These are phyloP conservation scores for Xylariales sp. DNA, from an alignment of 2,329 filamentous ascomycete species.

Conservation along the genomic window DNA sequence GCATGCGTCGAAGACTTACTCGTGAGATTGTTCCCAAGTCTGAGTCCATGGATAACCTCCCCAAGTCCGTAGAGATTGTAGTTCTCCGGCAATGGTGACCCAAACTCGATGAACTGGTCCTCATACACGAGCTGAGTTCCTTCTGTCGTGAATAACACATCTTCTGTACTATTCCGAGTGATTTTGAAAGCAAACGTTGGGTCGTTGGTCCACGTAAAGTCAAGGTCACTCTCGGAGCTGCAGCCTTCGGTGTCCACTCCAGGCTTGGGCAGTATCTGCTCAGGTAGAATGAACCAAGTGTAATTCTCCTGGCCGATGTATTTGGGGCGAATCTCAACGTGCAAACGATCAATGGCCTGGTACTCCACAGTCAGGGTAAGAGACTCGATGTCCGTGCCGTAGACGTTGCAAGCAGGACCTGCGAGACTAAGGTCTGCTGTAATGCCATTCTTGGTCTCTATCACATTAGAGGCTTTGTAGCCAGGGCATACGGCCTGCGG, in stretches of 20 bases:
- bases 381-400: slow-evolving; percentile 67
- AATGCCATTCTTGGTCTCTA: slow-evolving; percentile 47
- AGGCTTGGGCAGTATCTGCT: slow-evolving; percentile 57
- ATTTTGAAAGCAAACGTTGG: slow-evolving; percentile 66
- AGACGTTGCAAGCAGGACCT: slow-evolving; percentile 68
- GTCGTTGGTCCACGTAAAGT: slow-evolving; percentile 47
- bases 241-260: slow-evolving; percentile 33
- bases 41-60: slow-evolving; percentile 66
- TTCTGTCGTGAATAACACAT: slow-evolving; percentile 63
- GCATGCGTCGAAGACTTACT: too few species aligned
- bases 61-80: slow-evolving; percentile 75
- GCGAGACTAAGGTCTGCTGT: slow-evolving; percentile 67
- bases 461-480: slow-evolving; percentile 60
- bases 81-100: slow-evolving; percentile 58
- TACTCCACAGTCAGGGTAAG: slow-evolving; percentile 65
- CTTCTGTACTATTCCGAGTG: slow-evolving; percentile 51
- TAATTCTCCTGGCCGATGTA: slow-evolving; percentile 56
- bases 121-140: slow-evolving; percentile 65
- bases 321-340: slow-evolving; percentile 65
- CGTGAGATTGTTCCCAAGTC: slow-evolving; percentile 69
- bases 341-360: slow-evolving; percentile 60
- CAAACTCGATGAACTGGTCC: slow-evolving; percentile 74
- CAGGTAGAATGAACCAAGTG: slow-evolving; percentile 63
- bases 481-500: slow-evolving; percentile 64
- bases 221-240: slow-evolving; percentile 48